Conservation (phyloP, 2,329 filamentous ascomycete genomes). For the Trichoderma breve region DNA sequence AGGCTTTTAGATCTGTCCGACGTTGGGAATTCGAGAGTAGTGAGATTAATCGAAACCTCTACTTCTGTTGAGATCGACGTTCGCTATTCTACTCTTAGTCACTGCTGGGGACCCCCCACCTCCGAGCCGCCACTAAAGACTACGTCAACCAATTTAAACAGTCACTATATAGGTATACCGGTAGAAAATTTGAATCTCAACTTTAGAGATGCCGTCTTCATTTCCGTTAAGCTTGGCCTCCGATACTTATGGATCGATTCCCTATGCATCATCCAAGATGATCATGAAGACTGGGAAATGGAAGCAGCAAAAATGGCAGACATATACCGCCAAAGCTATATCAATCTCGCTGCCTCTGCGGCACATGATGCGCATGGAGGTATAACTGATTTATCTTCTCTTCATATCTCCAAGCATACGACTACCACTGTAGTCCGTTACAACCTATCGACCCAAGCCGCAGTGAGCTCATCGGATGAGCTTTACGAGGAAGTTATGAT, state of each 20-base stretch:
- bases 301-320: not conserved
- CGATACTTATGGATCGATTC: not conserved
- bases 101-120: not conserved
- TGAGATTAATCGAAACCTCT: not conserved
- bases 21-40: not conserved
- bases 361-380: not conserved
- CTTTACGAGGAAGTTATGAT: not conserved
- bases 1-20: not conserved
- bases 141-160: not conserved
- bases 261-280: not conserved
- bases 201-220: not conserved
- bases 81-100: not conserved
- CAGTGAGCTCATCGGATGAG: not conserved
- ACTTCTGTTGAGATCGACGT: not conserved
- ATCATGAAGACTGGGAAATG: not conserved
- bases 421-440: not conserved
- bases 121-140: not conserved
- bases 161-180: not conserved
- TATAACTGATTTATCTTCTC: not conserved
- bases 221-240: not conserved
- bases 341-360: not conserved
- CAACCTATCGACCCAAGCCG: not conserved
- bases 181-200: not conserved
- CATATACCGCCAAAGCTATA: not conserved
- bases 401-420: not conserved